Base-by-base conservation (phyloP, 176 grass and related monocot genomes). In the Carex littledalei region DNA sequence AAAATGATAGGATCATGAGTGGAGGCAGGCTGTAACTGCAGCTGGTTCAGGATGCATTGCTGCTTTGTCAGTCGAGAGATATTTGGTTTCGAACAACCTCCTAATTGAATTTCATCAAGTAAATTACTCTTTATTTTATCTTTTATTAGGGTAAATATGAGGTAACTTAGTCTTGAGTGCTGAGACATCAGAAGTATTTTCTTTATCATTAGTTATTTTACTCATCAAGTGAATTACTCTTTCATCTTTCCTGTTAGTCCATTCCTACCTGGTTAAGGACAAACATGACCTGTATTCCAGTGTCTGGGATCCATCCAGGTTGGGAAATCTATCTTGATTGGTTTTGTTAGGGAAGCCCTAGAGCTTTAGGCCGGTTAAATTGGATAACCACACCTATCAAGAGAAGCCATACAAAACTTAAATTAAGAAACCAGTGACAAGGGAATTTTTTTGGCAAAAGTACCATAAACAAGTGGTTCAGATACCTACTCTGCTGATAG, bases 21-120 rank as follows among this genome's bases (percentile, higher is more conserved):
- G 97, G 97, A 99, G 97, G 63, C 97, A 99, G 89, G 97, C 97
- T 0, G 6, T 99, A 85, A 99, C 93, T 88, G 97, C 97, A 85
- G 97, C 91, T 88, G 97, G 97, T 84, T 96, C 97, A 84, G 97
- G 97, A 85, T 99, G 97, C 43, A 37, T 92, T 72, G 97, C 97
- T 81, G 97, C 97, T 84, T 94, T 99, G 86, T 99, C 90, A 22
- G 97, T 99, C 62, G 97, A 99, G 91, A 96, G 97, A 99, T 99
- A 99, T 84, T 90, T 99, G 71, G 91, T 89, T 65, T 47, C 86
- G 45, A 96, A 86, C 78, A 62, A 95, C 86, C 93, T 99, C 83
- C 88, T 99, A 90, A 29, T 99, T 65, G 97, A 99, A 94, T 99
- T 99, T 90, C 97, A 99, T 78, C 97, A 96, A 91, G 97, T 96